A percentile compares a stretch with the other conserved stretches of the same genome.
Evolutionary conservation across 2,329 filamentous ascomycete genomes (phyloP).

Genomic region (Colletotrichum liriopes): DNA sequence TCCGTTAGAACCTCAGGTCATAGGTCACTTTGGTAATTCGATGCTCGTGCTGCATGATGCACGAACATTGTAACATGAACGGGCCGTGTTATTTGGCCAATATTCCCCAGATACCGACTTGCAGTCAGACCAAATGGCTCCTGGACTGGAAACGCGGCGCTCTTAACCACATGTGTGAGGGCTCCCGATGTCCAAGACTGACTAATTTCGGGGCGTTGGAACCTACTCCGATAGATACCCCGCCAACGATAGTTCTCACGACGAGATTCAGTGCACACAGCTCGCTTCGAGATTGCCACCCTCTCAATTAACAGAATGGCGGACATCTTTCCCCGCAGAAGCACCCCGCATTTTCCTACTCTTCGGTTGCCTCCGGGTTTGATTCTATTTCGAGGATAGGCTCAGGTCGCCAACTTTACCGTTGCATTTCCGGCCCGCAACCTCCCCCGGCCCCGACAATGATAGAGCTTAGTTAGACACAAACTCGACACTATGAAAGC

Average conservation of each 20-base stretch:
- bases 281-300: no score
- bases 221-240: conserved; percentile 7
- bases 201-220: not conserved
- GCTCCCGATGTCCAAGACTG: not conserved
- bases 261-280: not conserved
- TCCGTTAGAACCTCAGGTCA: no score
- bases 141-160: not conserved
- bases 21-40: no score
- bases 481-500: not conserved
- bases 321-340: no score
- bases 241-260: not conserved
- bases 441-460: conserved; percentile 9
- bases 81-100: not conserved
- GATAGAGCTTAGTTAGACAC: not conserved
- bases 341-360: no score
- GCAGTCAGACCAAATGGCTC: not conserved
- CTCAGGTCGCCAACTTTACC: not conserved
- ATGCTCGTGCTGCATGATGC: no score
- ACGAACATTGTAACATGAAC: no score
- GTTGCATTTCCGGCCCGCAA: conserved; percentile 17
- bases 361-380: not conserved
- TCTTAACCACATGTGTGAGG: not conserved
- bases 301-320: no score
- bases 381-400: conserved; percentile 3
- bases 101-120: not conserved